Evolutionary conservation across 225 moss, liverwort and hornwort genomes (phyloP).

Genomic region (Climacium dendroides): DNA sequence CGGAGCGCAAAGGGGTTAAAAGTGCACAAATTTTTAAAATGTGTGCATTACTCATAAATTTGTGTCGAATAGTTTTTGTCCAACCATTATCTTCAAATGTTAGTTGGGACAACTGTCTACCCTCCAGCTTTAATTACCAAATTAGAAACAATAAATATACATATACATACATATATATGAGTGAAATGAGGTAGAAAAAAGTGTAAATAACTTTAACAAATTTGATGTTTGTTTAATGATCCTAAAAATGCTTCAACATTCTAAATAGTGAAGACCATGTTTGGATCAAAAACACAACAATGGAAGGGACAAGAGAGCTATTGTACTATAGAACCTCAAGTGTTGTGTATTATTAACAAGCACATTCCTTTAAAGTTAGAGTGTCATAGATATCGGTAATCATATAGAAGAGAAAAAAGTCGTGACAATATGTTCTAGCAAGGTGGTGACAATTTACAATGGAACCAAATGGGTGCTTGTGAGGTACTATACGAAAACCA

Average conservation of each 20-base stretch:
- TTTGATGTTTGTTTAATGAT: neutral
- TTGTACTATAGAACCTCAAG: neutral
- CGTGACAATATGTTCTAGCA: neutral
- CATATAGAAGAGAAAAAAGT: neutral
- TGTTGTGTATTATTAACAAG: neutral
- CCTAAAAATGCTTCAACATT: neutral
- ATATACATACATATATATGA: neutral
- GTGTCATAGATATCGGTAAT: neutral
- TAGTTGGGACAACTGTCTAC: neutral
- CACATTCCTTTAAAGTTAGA: neutral
- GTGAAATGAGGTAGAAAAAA: neutral
- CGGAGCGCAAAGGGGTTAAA: neutral
- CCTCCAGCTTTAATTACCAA: neutral
- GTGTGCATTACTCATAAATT: neutral
- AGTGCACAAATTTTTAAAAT: neutral
- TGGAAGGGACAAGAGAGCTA: neutral
- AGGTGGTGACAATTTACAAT: neutral
- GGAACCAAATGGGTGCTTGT: no score
- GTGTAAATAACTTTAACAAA: neutral
- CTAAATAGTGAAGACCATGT: neutral
- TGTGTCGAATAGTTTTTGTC: neutral
- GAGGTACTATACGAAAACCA: neutral
- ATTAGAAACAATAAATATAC: neutral
- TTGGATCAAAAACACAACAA: neutral
- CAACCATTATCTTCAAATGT: neutral